Percentiles rank a stretch among this genome's conserved stretches.
These are phyloP conservation scores for Acanthamoeba sp. DNA, from an alignment of 208 protist genomes.

Conservation along the genomic window DNA sequence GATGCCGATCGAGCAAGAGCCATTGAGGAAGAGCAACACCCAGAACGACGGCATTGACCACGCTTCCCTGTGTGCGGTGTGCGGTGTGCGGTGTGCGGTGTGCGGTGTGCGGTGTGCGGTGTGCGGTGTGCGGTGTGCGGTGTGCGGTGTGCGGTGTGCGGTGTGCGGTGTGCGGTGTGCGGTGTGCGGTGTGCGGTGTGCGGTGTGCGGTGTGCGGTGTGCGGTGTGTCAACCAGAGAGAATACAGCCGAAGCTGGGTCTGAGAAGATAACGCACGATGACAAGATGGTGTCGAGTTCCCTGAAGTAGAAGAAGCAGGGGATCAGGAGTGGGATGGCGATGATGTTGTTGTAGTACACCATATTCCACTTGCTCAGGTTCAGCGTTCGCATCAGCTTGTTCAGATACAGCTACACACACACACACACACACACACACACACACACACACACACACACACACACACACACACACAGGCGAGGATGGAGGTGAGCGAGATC, in stretches of 20 bases:
- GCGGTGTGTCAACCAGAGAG: not conserved
- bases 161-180: too few relatives aligned
- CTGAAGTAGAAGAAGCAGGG: constrained; percentile 22
- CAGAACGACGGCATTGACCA: constrained; percentile 37
- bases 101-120: too few relatives aligned
- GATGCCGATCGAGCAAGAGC: constrained; percentile 2
- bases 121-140: too few relatives aligned
- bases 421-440: too few relatives aligned
- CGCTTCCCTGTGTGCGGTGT: not conserved
- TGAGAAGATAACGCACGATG: not conserved
- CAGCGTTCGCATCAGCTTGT: not conserved
- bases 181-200: too few relatives aligned
- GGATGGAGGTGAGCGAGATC: too few relatives aligned
- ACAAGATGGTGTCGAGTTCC: constrained; percentile 1
- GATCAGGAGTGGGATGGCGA: constrained; percentile 7
- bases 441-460: too few relatives aligned
- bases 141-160: too few relatives aligned
- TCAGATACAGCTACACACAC: constrained; percentile 44
- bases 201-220: too few relatives aligned
- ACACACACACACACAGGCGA: too few relatives aligned
- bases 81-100: too few relatives aligned
- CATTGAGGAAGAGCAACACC: constrained; percentile 10
- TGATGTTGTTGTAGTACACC: constrained; percentile 65
- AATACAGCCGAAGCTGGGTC: not conserved
- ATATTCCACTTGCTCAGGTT: not conserved